Evolutionary conservation across 2,329 filamentous ascomycete species (phyloP), one percentile per base, ranked within the genome.

Genomic region (Alternaria atra): DNA sequence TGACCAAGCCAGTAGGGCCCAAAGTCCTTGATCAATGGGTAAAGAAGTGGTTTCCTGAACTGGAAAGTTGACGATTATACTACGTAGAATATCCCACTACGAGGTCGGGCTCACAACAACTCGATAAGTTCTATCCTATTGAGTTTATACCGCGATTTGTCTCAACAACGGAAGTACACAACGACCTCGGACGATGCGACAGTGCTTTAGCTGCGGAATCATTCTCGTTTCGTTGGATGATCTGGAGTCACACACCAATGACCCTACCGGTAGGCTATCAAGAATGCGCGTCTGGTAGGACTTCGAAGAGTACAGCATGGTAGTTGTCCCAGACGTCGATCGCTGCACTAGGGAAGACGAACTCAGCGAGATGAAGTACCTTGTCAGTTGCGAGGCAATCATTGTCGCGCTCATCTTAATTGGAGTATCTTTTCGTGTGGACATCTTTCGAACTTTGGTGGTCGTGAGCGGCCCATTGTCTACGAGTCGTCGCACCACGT

Each of bases 1-100:
- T 69, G 23, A 72, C 74, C 9, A 78, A 79, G 60, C 76, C 76
- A 4, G 63, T 77, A 29, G 70, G 73, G 0, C 64, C 74, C 20
- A 75, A 73, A 51, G 64, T 67, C 15, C 53, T 78, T 58, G 73
- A 74, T 51, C 56, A 59, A 3, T 60, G 60, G 42, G 52, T 73
- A 1, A 67, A 64, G 52, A 65, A 68, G 23, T 72, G 66, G 68
- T 72, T 66, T 29, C 64, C 66, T 7, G 40, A 64, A 32, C 60
- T 61, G 10, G 56, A 63, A 10, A 17, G 66, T 20, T 60, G 52
- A 58, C 55, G 12, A 17, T 25, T 13, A 2, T 10, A 12, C 46
- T 6, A 27, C 12, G 17, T n/a, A 4, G 6, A 25, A 15, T 25
- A 2, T 25, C 15, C 20, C 25, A 10, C 25, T 25, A 15, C 20